These are phyloP conservation scores for Begonia fuchsioides DNA, from an alignment of 306 rosid genomes.

Conservation along the genomic window DNA sequence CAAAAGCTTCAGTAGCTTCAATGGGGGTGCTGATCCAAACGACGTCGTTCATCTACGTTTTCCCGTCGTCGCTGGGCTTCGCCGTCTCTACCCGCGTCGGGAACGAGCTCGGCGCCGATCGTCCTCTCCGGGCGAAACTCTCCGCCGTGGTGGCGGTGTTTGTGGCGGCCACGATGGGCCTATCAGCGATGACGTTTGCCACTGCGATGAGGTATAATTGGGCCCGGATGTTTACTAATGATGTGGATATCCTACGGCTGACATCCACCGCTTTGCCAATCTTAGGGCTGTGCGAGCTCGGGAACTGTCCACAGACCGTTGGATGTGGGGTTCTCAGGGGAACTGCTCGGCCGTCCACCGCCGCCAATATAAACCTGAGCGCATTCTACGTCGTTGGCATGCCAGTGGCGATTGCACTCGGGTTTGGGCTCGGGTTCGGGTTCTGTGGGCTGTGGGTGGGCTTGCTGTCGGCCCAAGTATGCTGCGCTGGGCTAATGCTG, in stretches of 20 bases:
- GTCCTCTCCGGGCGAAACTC: constrained; percentile 24
- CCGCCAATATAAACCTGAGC: constrained; percentile 70
- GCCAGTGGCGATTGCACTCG: constrained; percentile 86
- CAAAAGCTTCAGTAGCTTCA: constrained; percentile 72
- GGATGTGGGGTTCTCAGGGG: constrained; percentile 82
- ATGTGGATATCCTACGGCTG: constrained; percentile 38
- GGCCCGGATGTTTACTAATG: constrained; percentile 63
- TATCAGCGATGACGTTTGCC: constrained; percentile 45
- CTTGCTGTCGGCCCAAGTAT: constrained; percentile 69
- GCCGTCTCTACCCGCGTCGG: constrained; percentile 89
- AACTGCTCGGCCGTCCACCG: constrained; percentile 67
- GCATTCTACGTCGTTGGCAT: constrained; percentile 82
- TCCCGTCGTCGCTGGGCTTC: constrained; percentile 66
- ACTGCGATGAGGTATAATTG: constrained; percentile 39
- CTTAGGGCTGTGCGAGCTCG: constrained; percentile 85
- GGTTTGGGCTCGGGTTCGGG: constrained; percentile 44
- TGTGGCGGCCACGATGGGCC: constrained; percentile 43
- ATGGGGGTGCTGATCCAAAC: constrained; percentile 90
- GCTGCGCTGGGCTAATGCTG: constrained; percentile 81
- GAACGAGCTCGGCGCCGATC: constrained; percentile 57
- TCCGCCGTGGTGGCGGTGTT: constrained; percentile 49
- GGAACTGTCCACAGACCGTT: constrained; percentile 93
- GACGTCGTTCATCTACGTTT: constrained; percentile 70
- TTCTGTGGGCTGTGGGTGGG: constrained; percentile 92
- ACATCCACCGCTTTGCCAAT: constrained; percentile 66